Base-by-base conservation (phyloP, 208 protist genomes). In the Leishmania tropica region DNA sequence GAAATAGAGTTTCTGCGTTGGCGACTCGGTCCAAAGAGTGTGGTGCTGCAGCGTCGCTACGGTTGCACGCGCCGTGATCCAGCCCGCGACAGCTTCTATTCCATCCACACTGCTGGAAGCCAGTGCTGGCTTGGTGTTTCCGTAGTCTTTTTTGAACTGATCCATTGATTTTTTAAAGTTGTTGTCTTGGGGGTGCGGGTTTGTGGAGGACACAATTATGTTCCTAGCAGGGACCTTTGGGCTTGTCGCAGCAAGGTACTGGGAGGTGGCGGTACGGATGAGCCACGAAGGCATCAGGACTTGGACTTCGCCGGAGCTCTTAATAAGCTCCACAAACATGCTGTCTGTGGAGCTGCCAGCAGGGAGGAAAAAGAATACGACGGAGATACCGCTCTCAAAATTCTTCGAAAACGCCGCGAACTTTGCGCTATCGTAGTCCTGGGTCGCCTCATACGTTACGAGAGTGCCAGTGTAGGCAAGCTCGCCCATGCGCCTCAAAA, bases 241-340 rank as follows among this genome's bases (percentile, higher is more conserved):
- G 17, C 5, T 3, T 3, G 7, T 5, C 7, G 54, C 17, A 62
- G 31, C 47, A 13, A 62, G 40, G 81, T 81, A 85, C 45, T 5
- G 19, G 21, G 21, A 11, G 8, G 79, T 75, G 40, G 68, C 58
- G 45, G 54, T 56, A 10, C 15, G 15, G 70, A 85, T 85, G 15
- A 85, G 56, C 81, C 81, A 85, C n/a, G 70, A 80, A 2, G 81
- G 81, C 10, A 60, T 45, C 37, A 85, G n/a, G 7, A 85, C 17
- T 48, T n/a, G 56, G 48, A 60, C 67, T 48, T 73, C 24, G 42
- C 35, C 0, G 0, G 56, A 75, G 42, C 37, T 58, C 15, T 35
- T 54, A 0, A 84, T 47, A 2, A 84, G 53, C 35, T 47, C 8
- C 24, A 40, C 13, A 42, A 80, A 80, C 40, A 81, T 54, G 15